Conservation (phyloP, 2,329 filamentous ascomycete genomes). For the Tolypocladium cylindrosporum region DNA sequence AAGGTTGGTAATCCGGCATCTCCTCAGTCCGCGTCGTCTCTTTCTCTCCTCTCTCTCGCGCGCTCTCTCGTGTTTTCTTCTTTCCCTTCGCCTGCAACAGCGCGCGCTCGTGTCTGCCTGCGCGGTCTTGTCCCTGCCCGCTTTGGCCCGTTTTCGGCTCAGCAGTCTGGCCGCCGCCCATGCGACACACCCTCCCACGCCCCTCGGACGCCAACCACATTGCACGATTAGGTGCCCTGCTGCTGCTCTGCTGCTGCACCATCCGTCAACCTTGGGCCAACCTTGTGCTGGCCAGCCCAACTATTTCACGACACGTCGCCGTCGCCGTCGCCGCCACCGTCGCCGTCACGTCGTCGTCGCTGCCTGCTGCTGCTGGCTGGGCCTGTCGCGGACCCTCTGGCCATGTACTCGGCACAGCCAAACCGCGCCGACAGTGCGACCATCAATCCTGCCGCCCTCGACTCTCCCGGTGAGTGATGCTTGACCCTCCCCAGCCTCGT, state of each 20-base stretch:
- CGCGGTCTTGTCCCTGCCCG: neutral
- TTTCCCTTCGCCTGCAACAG: neutral
- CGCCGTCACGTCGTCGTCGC: conserved; percentile 14
- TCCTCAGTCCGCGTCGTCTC: neutral
- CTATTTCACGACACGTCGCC: conserved; percentile 54
- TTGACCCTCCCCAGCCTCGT: conserved; percentile 2
- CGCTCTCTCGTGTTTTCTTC: neutral
- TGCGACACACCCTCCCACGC: conserved; percentile 8
- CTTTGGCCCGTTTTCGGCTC: conserved; percentile 3
- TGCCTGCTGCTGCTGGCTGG: conserved; percentile 7
- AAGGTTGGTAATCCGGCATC: conserved; percentile 4
- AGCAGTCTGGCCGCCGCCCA: conserved; percentile 3
- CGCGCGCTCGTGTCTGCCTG: neutral
- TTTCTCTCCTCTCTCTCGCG: neutral
- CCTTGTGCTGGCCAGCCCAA: conserved; percentile 35
- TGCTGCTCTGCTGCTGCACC: conserved; percentile 19
- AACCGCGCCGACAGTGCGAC: conserved; percentile 77
- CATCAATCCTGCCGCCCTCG: conserved; percentile 83
- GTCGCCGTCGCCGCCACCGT: conserved; percentile 41
- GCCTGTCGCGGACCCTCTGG: conserved; percentile 6
- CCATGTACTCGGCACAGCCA: conserved; percentile 35
- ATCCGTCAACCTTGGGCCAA: conserved; percentile 23
- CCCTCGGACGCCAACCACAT: conserved; percentile 38
- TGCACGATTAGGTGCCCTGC: conserved; percentile 32
- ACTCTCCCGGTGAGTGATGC: conserved; percentile 57